Percentiles rank a stretch among this genome's conserved stretches.
These are phyloP conservation scores for Acanthamoeba royreba DNA, from an alignment of 208 protist genomes.

Conservation along the genomic window DNA sequence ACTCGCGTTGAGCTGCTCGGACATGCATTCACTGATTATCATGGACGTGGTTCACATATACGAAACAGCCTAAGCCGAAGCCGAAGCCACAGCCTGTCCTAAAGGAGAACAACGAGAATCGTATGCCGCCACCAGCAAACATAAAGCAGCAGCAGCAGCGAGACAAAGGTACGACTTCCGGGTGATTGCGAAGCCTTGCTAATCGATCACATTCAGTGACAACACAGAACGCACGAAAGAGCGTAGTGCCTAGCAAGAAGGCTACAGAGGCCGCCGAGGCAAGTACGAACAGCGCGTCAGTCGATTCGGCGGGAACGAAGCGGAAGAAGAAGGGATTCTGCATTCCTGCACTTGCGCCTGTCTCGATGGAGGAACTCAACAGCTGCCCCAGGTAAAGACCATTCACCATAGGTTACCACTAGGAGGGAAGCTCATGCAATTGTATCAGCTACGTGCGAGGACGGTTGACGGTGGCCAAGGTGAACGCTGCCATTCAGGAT, in stretches of 20 bases:
- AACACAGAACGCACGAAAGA: no score
- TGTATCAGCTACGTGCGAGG: constrained; percentile 12
- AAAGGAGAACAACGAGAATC: no score
- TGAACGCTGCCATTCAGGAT: constrained; percentile 1
- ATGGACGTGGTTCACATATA: background rate
- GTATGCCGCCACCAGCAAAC: background rate
- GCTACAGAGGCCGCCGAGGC: no score
- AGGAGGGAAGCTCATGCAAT: no score
- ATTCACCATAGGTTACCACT: no score
- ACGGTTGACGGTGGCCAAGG: background rate
- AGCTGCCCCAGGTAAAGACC: background rate
- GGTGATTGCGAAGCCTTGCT: no score
- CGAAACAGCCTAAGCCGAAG: background rate
- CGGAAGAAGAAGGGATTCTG: background rate
- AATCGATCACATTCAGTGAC: no score
- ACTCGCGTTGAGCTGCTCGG: background rate
- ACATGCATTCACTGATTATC: background rate
- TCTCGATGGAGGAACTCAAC: background rate
- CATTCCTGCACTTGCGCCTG: background rate
- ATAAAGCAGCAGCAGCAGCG: no score
- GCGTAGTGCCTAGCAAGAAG: no score
- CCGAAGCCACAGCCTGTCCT: background rate
- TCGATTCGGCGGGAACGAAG: background rate
- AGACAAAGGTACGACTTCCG: no score
- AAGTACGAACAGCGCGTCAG: no score